These are phyloP conservation scores for Oryza nivara DNA, from an alignment of 176 grass and related monocot species.

Conservation along the genomic window DNA sequence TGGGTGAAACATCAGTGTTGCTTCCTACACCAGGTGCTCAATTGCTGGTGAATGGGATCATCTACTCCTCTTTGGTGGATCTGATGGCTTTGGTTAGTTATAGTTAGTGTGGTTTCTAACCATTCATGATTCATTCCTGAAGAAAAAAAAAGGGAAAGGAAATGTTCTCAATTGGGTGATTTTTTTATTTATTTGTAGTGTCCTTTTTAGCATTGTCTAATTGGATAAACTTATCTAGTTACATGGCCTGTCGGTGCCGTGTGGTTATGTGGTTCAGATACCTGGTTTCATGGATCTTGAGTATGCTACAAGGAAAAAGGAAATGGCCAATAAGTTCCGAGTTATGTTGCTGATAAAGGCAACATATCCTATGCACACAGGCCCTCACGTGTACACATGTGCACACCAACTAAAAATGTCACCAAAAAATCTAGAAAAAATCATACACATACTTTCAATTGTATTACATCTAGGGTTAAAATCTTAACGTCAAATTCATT, in stretches of 20 bases:
- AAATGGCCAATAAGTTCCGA: neutral
- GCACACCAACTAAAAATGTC: too few species aligned
- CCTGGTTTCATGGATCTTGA: constrained; percentile 12
- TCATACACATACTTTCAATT: too few species aligned
- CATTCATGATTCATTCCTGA: constrained; percentile 24
- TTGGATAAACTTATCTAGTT: neutral
- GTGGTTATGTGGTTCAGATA: neutral
- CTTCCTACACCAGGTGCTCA: constrained; percentile 21
- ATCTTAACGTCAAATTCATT: too few species aligned
- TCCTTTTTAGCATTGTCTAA: neutral
- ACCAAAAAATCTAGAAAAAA: too few species aligned
- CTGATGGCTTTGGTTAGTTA: constrained; percentile 3
- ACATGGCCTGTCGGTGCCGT: neutral
- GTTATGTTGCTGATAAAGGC: constrained; percentile 29
- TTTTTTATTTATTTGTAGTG: neutral
- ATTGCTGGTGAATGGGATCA: neutral
- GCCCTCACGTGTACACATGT: too few species aligned
- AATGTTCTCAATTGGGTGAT: neutral
- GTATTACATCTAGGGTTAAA: too few species aligned
- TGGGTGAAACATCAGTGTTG: constrained; percentile 48
- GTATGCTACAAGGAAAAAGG: constrained; percentile 16
- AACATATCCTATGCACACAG: too few species aligned
- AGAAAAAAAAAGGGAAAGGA: neutral
- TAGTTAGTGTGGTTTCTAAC: constrained; percentile 21
- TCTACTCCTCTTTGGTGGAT: constrained; percentile 19